Evolutionary conservation across 768 basidiomycete species (phyloP).

Genomic region (Coprinopsis cinerea): DNA sequence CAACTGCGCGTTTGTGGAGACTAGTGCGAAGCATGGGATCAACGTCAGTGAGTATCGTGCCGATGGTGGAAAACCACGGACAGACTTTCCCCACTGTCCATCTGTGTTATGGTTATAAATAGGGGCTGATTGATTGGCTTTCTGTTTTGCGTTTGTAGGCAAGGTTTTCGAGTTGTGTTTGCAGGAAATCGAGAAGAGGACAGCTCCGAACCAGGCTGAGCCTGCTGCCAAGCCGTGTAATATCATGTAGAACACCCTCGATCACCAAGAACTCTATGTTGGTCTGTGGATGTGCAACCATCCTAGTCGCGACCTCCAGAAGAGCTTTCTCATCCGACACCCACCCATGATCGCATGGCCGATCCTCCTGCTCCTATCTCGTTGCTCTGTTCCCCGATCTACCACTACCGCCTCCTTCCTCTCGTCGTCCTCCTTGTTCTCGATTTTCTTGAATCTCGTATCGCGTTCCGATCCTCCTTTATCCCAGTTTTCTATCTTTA

Average conservation of each 20-base stretch:
- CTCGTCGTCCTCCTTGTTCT: neutral
- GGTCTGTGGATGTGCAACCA: neutral
- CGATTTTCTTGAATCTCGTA: too few species aligned
- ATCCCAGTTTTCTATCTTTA: neutral
- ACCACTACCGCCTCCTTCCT: neutral
- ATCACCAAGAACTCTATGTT: neutral
- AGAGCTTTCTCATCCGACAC: too few species aligned
- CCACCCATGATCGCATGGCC: neutral
- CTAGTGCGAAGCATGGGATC: conserved; percentile 79
- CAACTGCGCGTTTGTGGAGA: conserved; percentile 80
- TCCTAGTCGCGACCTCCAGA: too few species aligned
- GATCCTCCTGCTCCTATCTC: neutral
- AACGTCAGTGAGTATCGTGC: conserved; percentile 79
- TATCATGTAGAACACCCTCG: conserved; percentile 28
- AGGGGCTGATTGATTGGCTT: neutral
- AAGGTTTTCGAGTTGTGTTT: conserved; percentile 84
- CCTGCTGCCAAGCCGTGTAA: conserved; percentile 31
- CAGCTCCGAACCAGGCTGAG: conserved; percentile 43
- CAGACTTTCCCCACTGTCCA: too few species aligned
- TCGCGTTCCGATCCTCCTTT: neutral
- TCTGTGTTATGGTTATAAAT: neutral
- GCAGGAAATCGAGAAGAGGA: conserved; percentile 74
- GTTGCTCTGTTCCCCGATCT: too few species aligned
- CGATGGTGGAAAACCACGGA: too few species aligned
- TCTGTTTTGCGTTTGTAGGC: conserved; percentile 34